phyloP scores from a whole-genome alignment of 1,284 basidiomycete genomes.

The Naganishia sp. region DNA sequence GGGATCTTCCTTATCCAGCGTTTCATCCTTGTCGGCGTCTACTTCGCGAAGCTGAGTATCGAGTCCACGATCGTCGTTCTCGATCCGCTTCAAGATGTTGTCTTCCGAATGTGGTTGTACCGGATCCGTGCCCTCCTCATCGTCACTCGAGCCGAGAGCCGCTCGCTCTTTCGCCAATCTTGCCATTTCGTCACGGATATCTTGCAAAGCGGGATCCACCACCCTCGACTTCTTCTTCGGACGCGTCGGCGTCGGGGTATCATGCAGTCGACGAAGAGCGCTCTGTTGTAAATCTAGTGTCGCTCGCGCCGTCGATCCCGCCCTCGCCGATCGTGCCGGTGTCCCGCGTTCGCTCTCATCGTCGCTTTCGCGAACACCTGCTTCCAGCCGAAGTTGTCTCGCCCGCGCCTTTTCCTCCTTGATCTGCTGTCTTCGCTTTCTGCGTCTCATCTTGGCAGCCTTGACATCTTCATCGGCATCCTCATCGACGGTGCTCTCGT shows the following conservation, averaged over 20 bases:
- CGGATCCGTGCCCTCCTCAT: background rate
- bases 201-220: background rate
- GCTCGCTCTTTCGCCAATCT: slow-evolving; percentile 18
- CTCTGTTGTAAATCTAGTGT: slow-evolving; percentile 10
- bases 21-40: slow-evolving; percentile 19
- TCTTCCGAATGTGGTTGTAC: slow-evolving; percentile 5
- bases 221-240: background rate
- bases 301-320: slow-evolving; percentile 16
- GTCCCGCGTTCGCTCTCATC: slow-evolving; percentile 17
- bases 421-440: slow-evolving; percentile 41
- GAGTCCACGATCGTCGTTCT: slow-evolving; percentile 19
- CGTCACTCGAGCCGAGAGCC: slow-evolving; percentile 12
- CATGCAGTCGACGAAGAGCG: slow-evolving; percentile 17
- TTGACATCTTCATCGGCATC: slow-evolving; percentile 55
- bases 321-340: slow-evolving; percentile 16
- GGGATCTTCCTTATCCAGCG: slow-evolving; percentile 6
- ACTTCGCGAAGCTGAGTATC: slow-evolving; percentile 23
- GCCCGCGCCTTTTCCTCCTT: slow-evolving; percentile 20
- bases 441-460: slow-evolving; percentile 28
- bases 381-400: slow-evolving; percentile 6
- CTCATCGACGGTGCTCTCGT: slow-evolving; percentile 36
- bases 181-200: slow-evolving; percentile 18
- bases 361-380: slow-evolving; percentile 23
- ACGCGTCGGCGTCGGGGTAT: slow-evolving; percentile 8
- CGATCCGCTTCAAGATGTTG: slow-evolving; percentile 18